Evolutionary conservation across 2,329 filamentous ascomycete species (phyloP).

Genomic region (Tolypocladium amazonense): DNA sequence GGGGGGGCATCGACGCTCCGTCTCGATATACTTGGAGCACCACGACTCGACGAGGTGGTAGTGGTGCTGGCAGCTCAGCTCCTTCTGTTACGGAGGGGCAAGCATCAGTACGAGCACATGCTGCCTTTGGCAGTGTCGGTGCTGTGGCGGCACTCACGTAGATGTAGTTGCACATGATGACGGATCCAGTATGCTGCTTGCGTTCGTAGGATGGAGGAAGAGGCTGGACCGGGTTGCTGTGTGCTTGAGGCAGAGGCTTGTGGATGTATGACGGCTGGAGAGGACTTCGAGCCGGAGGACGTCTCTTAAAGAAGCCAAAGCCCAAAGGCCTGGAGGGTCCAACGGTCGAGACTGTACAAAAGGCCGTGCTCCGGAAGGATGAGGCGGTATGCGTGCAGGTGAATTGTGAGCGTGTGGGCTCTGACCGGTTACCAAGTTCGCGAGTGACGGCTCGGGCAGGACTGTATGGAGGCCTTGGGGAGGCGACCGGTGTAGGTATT

Average conservation of each 20-base stretch:
- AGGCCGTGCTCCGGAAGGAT: not conserved
- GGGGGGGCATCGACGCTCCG: constrained; percentile 29
- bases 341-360: not conserved
- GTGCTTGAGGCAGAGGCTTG: not conserved
- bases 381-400: not conserved
- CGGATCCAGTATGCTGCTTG: not conserved
- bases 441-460: not conserved
- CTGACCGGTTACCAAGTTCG: not conserved
- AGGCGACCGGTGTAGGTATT: not conserved
- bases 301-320: not conserved
- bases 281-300: not conserved
- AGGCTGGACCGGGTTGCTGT: not conserved
- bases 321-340: not conserved
- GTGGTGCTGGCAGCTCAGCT: constrained; percentile 40
- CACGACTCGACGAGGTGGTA: constrained; percentile 38
- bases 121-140: not conserved
- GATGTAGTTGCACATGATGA: constrained; percentile 40
- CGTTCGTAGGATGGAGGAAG: not conserved
- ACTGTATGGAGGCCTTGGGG: not conserved
- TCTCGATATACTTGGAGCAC: constrained; percentile 34
- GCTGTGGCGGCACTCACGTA: constrained; percentile 22
- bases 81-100: constrained; percentile 24
- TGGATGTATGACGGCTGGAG: not conserved
- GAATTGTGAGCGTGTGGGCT: not conserved
- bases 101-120: not conserved